phyloP scores from a whole-genome alignment of 164 flowering plant species.

The Nelumbo lutea region DNA sequence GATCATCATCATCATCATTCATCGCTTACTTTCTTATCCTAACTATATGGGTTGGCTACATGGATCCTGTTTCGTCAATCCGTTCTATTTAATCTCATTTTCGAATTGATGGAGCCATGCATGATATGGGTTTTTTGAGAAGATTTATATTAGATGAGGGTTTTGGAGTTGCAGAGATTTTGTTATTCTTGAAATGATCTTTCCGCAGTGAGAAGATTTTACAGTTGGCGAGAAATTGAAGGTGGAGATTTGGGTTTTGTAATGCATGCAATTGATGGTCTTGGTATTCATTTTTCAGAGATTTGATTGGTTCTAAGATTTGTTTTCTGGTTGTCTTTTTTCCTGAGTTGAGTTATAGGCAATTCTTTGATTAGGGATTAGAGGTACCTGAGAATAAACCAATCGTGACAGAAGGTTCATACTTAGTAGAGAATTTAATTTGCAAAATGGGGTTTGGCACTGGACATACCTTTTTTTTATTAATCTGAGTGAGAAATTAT shows the following conservation, averaged over 20 bases:
- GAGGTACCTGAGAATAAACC: too few species aligned
- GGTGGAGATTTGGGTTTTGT: conserved; percentile 17
- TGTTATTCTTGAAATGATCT: conserved; percentile 6
- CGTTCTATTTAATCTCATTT: neutral
- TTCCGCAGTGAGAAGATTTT: neutral
- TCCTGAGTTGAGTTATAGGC: neutral
- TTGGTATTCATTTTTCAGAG: too few species aligned
- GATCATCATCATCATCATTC: neutral
- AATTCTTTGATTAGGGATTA: too few species aligned
- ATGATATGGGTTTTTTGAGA: conserved; percentile 18
- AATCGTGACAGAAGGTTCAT: too few species aligned
- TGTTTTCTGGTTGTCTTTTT: conserved; percentile 4
- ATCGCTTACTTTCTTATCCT: too few species aligned
- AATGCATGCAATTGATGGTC: neutral
- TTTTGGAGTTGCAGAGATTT: conserved; percentile 15
- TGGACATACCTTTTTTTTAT: too few species aligned
- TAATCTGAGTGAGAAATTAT: too few species aligned
- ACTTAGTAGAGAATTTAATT: too few species aligned
- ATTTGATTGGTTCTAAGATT: conserved; percentile 2
- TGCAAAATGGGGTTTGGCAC: too few species aligned
- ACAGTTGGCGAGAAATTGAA: neutral
- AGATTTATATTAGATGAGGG: conserved; percentile 18
- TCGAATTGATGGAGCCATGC: conserved; percentile 1
- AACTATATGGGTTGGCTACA: too few species aligned
- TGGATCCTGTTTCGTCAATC: too few species aligned